Evolutionary conservation across 176 grass and related monocot species (phyloP).

Genomic region (bread wheat (Triticum aestivum)): DNA sequence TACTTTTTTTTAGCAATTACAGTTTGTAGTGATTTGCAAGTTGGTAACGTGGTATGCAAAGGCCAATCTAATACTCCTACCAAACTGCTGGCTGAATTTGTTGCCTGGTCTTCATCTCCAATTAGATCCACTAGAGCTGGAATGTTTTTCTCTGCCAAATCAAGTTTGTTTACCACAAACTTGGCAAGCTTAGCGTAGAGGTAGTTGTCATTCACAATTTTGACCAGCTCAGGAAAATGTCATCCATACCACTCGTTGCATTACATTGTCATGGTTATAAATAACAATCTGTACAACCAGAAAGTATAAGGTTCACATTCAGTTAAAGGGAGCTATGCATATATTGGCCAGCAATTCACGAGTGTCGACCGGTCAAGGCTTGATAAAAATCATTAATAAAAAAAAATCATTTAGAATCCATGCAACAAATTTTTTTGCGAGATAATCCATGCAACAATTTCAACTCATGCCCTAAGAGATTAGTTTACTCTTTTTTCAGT

Average conservation of each 20-base stretch:
- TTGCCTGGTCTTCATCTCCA: neutral
- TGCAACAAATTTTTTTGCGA: neutral
- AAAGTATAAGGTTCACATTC: neutral
- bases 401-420: neutral
- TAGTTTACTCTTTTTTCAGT: too few relatives aligned
- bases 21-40: neutral
- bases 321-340: neutral
- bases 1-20: neutral
- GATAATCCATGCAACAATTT: neutral
- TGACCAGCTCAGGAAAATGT: too few relatives aligned
- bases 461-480: neutral
- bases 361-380: neutral
- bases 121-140: neutral
- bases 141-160: neutral
- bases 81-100: too few relatives aligned
- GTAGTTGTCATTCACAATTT: neutral
- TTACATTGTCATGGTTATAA: too few relatives aligned
- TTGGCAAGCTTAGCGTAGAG: neutral
- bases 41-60: neutral
- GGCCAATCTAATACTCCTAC: too few relatives aligned
- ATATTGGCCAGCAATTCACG: neutral
- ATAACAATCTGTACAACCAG: neutral
- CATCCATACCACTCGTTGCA: too few relatives aligned
- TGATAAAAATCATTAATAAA: neutral
- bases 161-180: neutral